Evolutionary conservation across 2,329 filamentous ascomycete genomes (phyloP), one percentile per base, ranked within the genome.

Genomic region (Stagonosporopsis rhizophila): DNA sequence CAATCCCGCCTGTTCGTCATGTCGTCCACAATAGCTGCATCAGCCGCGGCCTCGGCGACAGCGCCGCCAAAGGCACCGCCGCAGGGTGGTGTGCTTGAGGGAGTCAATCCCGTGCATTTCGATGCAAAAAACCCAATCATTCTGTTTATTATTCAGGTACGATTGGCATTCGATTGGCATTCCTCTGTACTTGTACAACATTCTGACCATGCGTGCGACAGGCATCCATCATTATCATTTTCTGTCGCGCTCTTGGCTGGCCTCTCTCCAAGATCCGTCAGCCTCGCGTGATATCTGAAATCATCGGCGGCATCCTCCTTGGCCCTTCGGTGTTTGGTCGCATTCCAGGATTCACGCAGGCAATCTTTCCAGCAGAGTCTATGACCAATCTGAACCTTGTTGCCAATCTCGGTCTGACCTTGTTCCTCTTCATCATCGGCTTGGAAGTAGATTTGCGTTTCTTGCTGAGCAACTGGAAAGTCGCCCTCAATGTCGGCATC

Each of bases 321-420:
- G 92, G 92, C 3, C 92, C 92, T 1, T 95, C 92, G 0, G 89
- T 96, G 20, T 89, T 96, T 86, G 92, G 92, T 69, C 87, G 89
- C 48, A 92, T 96, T 20, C 91, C 91, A 1, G 87, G 88, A 35
- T 96, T 96, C 78, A 82, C 85, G 46, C 77, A 81, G 2, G 81
- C 88, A 61, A 94, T 96, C 62, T 96, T 96, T 69, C 92, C 92
- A 0, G 70, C 80, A 0, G 84, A 79, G 0, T 92, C 91, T 2
- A 90, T 96, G 75, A 87, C 91, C 2, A 87, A 88, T 48, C 80
- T 96, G 45, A 88, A 80, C 65, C 83, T 93, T 50, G 90, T 91
- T 40, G 92, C 92, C 40, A 96, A 95, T 65, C 77, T 96, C 3
- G 92, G 92, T 6, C 80, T 96, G 48, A 85, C 96, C 14, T 81